These are phyloP conservation scores for Paraleonurus japonicus DNA, from an alignment of 257 asterid genomes.

Conservation along the genomic window DNA sequence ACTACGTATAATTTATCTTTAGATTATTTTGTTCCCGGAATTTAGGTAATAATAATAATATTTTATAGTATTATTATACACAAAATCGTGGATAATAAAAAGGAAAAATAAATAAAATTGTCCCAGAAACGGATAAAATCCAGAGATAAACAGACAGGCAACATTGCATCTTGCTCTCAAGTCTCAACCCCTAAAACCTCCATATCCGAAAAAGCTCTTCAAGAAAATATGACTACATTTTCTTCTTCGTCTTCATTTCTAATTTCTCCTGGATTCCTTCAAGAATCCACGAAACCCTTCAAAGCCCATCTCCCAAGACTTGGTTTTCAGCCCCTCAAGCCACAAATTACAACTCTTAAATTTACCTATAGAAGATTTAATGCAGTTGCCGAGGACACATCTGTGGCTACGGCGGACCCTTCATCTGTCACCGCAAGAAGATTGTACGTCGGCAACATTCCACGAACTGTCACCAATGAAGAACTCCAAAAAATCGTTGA, in stretches of 20 bases:
- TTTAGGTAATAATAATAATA: no score
- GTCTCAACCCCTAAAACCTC: slow-evolving; percentile 28
- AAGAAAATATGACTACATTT: slow-evolving; percentile 43
- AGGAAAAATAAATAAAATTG: neutral
- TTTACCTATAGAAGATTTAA: slow-evolving; percentile 30
- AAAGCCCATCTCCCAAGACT: slow-evolving; percentile 28
- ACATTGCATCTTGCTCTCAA: slow-evolving; percentile 12
- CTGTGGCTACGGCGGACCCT: slow-evolving; percentile 60
- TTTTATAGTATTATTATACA: no score
- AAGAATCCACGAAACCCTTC: slow-evolving; percentile 38
- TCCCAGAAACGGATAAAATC: slow-evolving; percentile 7
- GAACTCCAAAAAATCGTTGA: slow-evolving; percentile 71
- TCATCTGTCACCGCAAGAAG: slow-evolving; percentile 58
- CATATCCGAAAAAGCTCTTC: neutral
- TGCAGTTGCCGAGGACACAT: slow-evolving; percentile 59
- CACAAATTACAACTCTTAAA: slow-evolving; percentile 32
- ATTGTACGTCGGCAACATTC: slow-evolving; percentile 83
- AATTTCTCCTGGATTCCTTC: slow-evolving; percentile 43
- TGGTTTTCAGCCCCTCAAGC: slow-evolving; percentile 34
- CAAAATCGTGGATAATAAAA: neutral
- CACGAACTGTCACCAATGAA: slow-evolving; percentile 65
- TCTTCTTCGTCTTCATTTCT: slow-evolving; percentile 50
- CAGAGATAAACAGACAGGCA: slow-evolving; percentile 10
- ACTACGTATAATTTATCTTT: no score
- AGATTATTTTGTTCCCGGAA: no score